These are phyloP conservation scores for Pluteus cervinus DNA, from an alignment of 768 basidiomycete species.

Conservation along the genomic window DNA sequence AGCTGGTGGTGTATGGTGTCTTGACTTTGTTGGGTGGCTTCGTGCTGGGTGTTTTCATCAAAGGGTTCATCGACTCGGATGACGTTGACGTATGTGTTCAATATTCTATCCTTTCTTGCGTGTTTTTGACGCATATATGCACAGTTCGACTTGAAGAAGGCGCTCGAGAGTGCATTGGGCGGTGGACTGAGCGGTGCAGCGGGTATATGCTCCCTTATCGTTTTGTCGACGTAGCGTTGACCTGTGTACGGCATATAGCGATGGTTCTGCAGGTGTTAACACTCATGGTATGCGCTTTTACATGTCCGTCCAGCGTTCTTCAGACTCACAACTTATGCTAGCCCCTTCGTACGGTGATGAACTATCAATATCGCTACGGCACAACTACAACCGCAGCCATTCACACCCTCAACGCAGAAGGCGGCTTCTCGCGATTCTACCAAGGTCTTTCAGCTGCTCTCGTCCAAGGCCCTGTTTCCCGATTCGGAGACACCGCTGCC, in stretches of 20 bases:
- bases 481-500: constrained; percentile 95
- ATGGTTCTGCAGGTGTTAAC: constrained; percentile 93
- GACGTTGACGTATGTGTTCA: constrained; percentile 58
- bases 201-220: constrained; percentile 32
- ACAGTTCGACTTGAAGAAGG: constrained; percentile 76
- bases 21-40: constrained; percentile 30
- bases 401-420: constrained; percentile 66
- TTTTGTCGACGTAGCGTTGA: not conserved
- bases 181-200: constrained; percentile 89
- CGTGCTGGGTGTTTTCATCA: constrained; percentile 49
- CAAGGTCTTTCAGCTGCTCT: constrained; percentile 83
- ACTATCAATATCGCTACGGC: constrained; percentile 93
- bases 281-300: constrained; percentile 52
- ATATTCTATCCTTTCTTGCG: not conserved
- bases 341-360: constrained; percentile 97
- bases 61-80: constrained; percentile 63
- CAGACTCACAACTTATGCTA: constrained; percentile 17
- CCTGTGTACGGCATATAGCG: constrained; percentile 32
- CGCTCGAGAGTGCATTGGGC: constrained; percentile 78
- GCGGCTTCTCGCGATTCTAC: constrained; percentile 82
- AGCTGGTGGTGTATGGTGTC: constrained; percentile 23
- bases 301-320: not conserved
- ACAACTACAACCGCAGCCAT: constrained; percentile 62
- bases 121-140: not conserved
- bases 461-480: constrained; percentile 74